phyloP scores from a whole-genome alignment of 371 early-diverging fungal genomes.

The Paraphysoderma sedebokerense region DNA sequence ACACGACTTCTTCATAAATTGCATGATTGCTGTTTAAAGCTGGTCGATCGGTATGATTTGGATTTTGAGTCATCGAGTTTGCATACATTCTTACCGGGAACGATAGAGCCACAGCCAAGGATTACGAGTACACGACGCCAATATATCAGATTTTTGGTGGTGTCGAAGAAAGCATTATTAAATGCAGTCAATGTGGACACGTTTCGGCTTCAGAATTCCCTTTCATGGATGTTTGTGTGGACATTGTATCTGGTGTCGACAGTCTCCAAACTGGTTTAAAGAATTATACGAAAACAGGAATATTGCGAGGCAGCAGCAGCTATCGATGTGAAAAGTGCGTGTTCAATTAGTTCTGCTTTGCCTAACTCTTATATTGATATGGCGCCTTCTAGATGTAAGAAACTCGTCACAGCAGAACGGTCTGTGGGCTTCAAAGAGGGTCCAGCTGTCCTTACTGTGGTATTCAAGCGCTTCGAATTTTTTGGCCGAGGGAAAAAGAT shows the following conservation, averaged over 20 bases:
- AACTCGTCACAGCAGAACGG: slow-evolving; percentile 52
- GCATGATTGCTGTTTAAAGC: slow-evolving; percentile 28
- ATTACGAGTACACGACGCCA: slow-evolving; percentile 52
- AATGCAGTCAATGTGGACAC: slow-evolving; percentile 60
- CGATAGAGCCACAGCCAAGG: slow-evolving; percentile 14
- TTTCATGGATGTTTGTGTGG: slow-evolving; percentile 58
- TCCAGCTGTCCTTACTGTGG: slow-evolving; percentile 49
- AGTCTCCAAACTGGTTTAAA: slow-evolving; percentile 43
- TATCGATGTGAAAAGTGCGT: slow-evolving; percentile 41
- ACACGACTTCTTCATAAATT: slow-evolving; percentile 51
- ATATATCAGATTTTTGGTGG: slow-evolving; percentile 71
- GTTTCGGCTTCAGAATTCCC: slow-evolving; percentile 27
- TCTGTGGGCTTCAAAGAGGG: slow-evolving; percentile 50
- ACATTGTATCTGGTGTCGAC: slow-evolving; percentile 35
- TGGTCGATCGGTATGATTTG: slow-evolving; percentile 10
- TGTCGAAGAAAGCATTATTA: slow-evolving; percentile 52
- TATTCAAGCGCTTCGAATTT: slow-evolving; percentile 57
- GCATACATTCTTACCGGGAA: slow-evolving; percentile 10
- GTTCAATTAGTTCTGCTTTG: not conserved
- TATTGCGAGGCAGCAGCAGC: slow-evolving; percentile 31
- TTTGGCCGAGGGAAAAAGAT: slow-evolving; percentile 16
- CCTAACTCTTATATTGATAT: slow-evolving; percentile 12
- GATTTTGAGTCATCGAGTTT: slow-evolving; percentile 4
- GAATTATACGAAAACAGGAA: slow-evolving; percentile 44
- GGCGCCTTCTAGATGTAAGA: slow-evolving; percentile 30